Percentiles rank a stretch among this genome's conserved stretches.
Conservation (phyloP, 352 stramenopile genomes). For the Elongisporangium anandrum region DNA sequence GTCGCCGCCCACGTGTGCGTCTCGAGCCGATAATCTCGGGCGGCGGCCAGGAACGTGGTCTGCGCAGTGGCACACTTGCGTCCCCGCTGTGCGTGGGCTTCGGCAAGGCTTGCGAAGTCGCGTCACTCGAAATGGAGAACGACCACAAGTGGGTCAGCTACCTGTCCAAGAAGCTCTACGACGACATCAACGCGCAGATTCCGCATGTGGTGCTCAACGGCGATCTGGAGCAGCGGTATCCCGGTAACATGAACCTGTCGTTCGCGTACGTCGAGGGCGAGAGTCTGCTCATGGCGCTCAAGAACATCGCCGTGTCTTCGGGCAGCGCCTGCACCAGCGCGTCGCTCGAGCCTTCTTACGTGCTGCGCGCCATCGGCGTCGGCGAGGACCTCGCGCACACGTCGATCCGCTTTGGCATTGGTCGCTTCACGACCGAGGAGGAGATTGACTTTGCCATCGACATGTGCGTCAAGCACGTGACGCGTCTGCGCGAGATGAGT, state of each 20-base stretch:
- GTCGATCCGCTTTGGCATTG: constrained; percentile 97
- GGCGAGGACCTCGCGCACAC: constrained; percentile 99
- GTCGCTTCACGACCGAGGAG: constrained; percentile 97
- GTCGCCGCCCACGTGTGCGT: constrained; percentile 93
- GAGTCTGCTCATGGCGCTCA: constrained; percentile 98
- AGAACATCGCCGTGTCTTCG: constrained; percentile 98
- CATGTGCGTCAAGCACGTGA: constrained; percentile 94
- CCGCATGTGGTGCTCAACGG: constrained; percentile 97
- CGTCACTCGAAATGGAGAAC: constrained; percentile 93
- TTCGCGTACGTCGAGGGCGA: constrained; percentile 99
- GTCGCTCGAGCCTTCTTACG: constrained; percentile 98
- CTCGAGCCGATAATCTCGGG: constrained; percentile 97
- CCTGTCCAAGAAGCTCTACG: constrained; percentile 94
- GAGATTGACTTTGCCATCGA: constrained; percentile 97
- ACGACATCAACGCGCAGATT: constrained; percentile 69
- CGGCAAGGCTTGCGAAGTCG: constrained; percentile 91
- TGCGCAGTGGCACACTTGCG: constrained; percentile 90
- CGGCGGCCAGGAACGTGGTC: constrained; percentile 96
- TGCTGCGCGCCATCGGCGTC: constrained; percentile 97
- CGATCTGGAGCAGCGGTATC: constrained; percentile 91
- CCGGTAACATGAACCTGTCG: constrained; percentile 98
- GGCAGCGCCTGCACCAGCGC: constrained; percentile 96
- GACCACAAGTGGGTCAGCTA: constrained; percentile 94
- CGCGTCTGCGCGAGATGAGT: constrained; percentile 97
- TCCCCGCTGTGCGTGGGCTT: constrained; percentile 84